These are phyloP conservation scores for Starmerella bombicola DNA, from an alignment of 805 yeast genomes.

Conservation along the genomic window DNA sequence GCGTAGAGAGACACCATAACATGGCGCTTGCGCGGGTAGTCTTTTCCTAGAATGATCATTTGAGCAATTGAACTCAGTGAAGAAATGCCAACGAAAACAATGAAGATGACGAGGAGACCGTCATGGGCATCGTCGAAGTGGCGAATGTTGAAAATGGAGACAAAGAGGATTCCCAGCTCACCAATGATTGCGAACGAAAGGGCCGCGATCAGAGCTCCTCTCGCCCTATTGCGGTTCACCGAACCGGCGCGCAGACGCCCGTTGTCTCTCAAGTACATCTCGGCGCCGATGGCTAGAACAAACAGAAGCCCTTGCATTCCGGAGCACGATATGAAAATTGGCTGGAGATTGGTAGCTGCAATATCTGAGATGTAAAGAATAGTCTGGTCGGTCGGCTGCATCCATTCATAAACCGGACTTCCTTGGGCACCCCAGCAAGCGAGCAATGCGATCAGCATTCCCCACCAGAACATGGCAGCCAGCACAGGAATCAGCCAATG, in stretches of 20 bases:
- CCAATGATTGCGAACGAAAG: constrained; percentile 43
- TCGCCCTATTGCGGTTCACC: constrained; percentile 5
- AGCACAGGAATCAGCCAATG: constrained; percentile 49
- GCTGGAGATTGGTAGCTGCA: constrained; percentile 68
- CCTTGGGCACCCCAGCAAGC: constrained; percentile 74
- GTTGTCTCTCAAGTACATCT: constrained; percentile 46
- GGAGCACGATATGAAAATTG: constrained; percentile 68
- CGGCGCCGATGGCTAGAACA: constrained; percentile 50
- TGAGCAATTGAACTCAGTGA: constrained; percentile 36
- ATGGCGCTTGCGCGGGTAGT: constrained; percentile 29
- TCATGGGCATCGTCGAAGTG: constrained; percentile 39
- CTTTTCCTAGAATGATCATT: constrained; percentile 37
- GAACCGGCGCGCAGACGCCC: constrained; percentile 40
- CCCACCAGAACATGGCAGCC: constrained; percentile 72
- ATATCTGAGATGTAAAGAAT: constrained; percentile 68
- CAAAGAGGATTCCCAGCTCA: constrained; percentile 60
- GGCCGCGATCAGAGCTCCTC: constrained; percentile 33
- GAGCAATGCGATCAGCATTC: constrained; percentile 73
- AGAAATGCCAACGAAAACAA: constrained; percentile 51
- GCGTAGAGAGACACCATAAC: constrained; percentile 34
- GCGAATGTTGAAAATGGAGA: constrained; percentile 59
- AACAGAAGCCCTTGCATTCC: constrained; percentile 68
- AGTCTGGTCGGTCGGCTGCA: constrained; percentile 32
- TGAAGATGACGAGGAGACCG: constrained; percentile 60
- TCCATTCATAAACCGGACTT: constrained; percentile 53